Evolutionary conservation across 2,329 filamentous ascomycete genomes (phyloP).

Genomic region (Botrytis tulipae): DNA sequence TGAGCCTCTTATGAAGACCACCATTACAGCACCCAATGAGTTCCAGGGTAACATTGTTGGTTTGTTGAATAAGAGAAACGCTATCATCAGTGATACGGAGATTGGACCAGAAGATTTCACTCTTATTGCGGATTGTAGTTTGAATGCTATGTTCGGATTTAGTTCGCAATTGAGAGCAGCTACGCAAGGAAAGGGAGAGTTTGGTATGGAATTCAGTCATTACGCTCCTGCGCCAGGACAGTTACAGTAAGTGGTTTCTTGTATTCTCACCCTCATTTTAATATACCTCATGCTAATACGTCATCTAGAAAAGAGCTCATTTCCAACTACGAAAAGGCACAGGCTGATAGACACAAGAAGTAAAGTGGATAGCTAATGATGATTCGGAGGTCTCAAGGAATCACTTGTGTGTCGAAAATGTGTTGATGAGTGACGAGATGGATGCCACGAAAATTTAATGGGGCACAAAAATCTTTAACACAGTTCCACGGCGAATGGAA

Average conservation of each 20-base stretch:
- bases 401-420: not conserved
- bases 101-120: slow-evolving; percentile 93
- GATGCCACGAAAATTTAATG: not conserved
- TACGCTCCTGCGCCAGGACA: slow-evolving; percentile 85
- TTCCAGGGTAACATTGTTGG: slow-evolving; percentile 97
- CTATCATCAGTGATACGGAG: slow-evolving; percentile 92
- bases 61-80: slow-evolving; percentile 93
- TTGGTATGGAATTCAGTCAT: slow-evolving; percentile 98
- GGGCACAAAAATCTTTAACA: not conserved
- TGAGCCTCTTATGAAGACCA: slow-evolving; percentile 97
- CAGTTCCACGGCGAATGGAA: not conserved
- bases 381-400: not conserved
- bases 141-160: slow-evolving; percentile 99
- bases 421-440: not conserved
- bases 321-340: slow-evolving; percentile 64
- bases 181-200: slow-evolving; percentile 98
- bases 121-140: slow-evolving; percentile 82
- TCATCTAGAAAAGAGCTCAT: slow-evolving; percentile 58
- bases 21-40: slow-evolving; percentile 91
- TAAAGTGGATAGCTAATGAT: slow-evolving; percentile 19
- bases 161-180: slow-evolving; percentile 85
- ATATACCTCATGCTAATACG: not conserved
- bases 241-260: slow-evolving; percentile 68
- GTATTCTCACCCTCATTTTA: not conserved
- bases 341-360: slow-evolving; percentile 51